Percentiles rank a stretch among this genome's conserved stretches.
Evolutionary conservation across 2,329 filamentous ascomycete species (phyloP).

Genomic region (Metarhizium guizhouense): DNA sequence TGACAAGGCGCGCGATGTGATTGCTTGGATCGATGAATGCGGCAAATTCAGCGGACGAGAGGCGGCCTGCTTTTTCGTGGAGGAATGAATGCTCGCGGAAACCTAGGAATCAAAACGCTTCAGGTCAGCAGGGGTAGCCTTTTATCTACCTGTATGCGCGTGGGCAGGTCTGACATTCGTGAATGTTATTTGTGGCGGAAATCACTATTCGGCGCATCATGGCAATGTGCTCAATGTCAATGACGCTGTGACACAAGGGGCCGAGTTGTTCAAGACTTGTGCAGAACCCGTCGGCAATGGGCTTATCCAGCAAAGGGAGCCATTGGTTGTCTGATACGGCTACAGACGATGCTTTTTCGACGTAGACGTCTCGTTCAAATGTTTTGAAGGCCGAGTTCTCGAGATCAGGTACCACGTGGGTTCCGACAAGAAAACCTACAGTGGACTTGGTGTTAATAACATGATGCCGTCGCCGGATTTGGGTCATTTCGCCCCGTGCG

Average conservation of each 20-base stretch:
- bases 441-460: background rate
- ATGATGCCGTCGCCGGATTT: too few species aligned
- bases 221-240: conserved; percentile 20
- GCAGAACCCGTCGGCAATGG: conserved; percentile 18
- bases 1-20: too few species aligned
- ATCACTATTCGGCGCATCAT: conserved; percentile 14
- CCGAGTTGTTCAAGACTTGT: conserved; percentile 18
- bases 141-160: too few species aligned
- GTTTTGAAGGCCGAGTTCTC: conserved; percentile 15
- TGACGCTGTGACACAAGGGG: conserved; percentile 20
- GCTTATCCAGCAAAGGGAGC: conserved; percentile 9
- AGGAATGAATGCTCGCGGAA: too few species aligned
- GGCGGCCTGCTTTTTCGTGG: too few species aligned
- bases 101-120: too few species aligned
- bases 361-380: conserved; percentile 18
- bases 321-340: conserved; percentile 5
- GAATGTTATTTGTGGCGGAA: conserved; percentile 12
- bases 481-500: too few species aligned
- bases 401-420: conserved; percentile 10
- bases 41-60: too few species aligned
- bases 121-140: too few species aligned
- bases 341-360: conserved; percentile 17
- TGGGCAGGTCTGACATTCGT: too few species aligned
- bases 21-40: too few species aligned
- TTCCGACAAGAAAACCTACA: conserved; percentile 19